phyloP scores from a whole-genome alignment of 1,139 yeast genomes.

The Entelexis sorbosivorans region DNA sequence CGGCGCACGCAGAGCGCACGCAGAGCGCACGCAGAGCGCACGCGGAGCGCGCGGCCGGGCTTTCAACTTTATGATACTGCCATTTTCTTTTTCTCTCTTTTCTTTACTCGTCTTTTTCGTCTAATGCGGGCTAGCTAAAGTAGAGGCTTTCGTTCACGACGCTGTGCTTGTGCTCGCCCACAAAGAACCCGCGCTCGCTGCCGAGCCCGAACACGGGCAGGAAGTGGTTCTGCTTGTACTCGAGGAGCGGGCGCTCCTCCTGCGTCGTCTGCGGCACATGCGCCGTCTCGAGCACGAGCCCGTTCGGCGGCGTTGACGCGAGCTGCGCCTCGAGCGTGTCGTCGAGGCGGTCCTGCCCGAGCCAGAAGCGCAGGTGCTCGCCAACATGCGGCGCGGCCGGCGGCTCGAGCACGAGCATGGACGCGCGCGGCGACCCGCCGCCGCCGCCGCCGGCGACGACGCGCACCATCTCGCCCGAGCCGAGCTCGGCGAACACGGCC shows the following conservation, averaged over 20 bases:
- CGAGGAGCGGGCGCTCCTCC: constrained; percentile 18
- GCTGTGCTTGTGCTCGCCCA: constrained; percentile 28
- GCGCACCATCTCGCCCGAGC: constrained; percentile 27
- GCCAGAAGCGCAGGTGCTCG: constrained; percentile 39
- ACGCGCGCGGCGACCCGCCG: constrained; percentile 54
- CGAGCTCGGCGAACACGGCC: constrained; percentile 33
- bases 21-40: no score
- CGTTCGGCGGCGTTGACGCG: constrained; percentile 14
- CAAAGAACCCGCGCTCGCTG: constrained; percentile 29
- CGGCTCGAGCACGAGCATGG: constrained; percentile 49
- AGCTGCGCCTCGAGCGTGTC: constrained; percentile 18
- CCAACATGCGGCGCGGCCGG: constrained; percentile 40
- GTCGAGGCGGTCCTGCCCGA: constrained; percentile 27
- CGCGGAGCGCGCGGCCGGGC: no score
- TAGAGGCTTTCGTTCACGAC: constrained; percentile 28
- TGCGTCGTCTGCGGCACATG: constrained; percentile 18
- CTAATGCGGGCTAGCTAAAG: no score
- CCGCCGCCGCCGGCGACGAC: constrained; percentile 56
- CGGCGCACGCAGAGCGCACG: no score
- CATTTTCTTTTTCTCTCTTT: background rate
- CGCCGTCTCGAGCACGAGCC: constrained; percentile 19
- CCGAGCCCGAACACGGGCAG: constrained; percentile 28
- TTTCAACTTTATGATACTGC: background rate
- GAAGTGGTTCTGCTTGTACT: constrained; percentile 17
- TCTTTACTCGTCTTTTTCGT: no score